Percentiles rank a stretch among this genome's conserved stretches.
Conservation (phyloP, 2,329 filamentous ascomycete genomes). For the Mycogone perniciosa region DNA sequence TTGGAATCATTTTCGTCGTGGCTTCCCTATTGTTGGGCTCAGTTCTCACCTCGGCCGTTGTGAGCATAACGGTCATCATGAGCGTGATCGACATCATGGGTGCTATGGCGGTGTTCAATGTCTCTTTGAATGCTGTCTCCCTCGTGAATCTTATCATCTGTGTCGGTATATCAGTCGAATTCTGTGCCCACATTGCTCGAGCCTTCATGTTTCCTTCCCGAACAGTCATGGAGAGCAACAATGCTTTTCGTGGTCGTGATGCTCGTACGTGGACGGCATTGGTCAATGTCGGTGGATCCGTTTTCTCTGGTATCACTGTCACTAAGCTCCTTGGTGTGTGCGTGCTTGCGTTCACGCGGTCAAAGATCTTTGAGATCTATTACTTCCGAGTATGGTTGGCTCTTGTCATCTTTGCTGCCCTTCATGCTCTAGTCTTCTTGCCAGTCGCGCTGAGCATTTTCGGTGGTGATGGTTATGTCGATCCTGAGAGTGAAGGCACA, state of each 20-base stretch:
- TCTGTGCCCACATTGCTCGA: constrained; percentile 92
- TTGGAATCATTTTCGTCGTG: constrained; percentile 79
- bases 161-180: constrained; percentile 93
- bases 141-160: constrained; percentile 96
- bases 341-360: constrained; percentile 88
- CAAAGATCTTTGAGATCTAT: constrained; percentile 99
- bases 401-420: constrained; percentile 80
- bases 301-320: constrained; percentile 92
- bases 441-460: constrained; percentile 82
- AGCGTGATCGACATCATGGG: constrained; percentile 90
- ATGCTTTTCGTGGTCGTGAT: constrained; percentile 72
- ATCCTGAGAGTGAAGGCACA: constrained; percentile 80
- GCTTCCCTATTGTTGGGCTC: constrained; percentile 79
- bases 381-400: constrained; percentile 97
- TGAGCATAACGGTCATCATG: constrained; percentile 87
- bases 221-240: constrained; percentile 69
- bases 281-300: constrained; percentile 88
- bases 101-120: constrained; percentile 81
- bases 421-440: constrained; percentile 84
- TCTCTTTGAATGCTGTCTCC: constrained; percentile 90
- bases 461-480: constrained; percentile 81
- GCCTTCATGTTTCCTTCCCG: constrained; percentile 91
- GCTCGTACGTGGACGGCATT: constrained; percentile 87
- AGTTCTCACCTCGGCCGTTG: constrained; percentile 69
- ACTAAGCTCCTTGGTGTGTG: constrained; percentile 90